These are phyloP conservation scores for Kandelia obovata DNA, from an alignment of 345 rosid genomes.

Conservation along the genomic window DNA sequence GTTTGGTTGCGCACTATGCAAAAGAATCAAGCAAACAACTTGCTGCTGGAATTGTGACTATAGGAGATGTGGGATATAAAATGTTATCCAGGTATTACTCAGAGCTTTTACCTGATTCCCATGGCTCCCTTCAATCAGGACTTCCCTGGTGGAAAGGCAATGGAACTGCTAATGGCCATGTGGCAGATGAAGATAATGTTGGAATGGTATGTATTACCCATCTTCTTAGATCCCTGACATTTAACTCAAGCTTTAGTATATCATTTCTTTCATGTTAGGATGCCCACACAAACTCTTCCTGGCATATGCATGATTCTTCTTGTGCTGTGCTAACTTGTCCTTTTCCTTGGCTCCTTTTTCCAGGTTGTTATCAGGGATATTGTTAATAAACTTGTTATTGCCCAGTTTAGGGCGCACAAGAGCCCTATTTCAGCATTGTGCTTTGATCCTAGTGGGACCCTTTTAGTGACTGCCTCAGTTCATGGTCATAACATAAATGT, in stretches of 20 bases:
- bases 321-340: not conserved
- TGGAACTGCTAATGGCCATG: conserved; percentile 50
- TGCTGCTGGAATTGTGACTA: conserved; percentile 73
- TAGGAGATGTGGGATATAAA: conserved; percentile 85
- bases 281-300: not conserved
- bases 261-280: not conserved
- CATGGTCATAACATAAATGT: conserved; percentile 90
- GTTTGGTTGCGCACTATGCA: conserved; percentile 68
- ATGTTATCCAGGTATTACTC: conserved; percentile 63
- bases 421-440: conserved; percentile 86
- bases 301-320: not conserved
- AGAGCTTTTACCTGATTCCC: conserved; percentile 68
- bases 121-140: conserved; percentile 36
- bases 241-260: not conserved
- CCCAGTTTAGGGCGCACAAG: conserved; percentile 89
- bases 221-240: not conserved
- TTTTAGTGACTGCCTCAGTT: conserved; percentile 88
- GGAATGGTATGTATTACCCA: conserved; percentile 65
- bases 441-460: conserved; percentile 90
- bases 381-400: conserved; percentile 55
- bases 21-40: conserved; percentile 89
- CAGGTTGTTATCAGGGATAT: conserved; percentile 88
- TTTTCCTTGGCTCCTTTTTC: conserved; percentile 5
- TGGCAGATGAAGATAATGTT: conserved; percentile 56
- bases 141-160: conserved; percentile 53